Base-by-base conservation (phyloP, 148 eudicot species). In the Rhododendron henanense region DNA sequence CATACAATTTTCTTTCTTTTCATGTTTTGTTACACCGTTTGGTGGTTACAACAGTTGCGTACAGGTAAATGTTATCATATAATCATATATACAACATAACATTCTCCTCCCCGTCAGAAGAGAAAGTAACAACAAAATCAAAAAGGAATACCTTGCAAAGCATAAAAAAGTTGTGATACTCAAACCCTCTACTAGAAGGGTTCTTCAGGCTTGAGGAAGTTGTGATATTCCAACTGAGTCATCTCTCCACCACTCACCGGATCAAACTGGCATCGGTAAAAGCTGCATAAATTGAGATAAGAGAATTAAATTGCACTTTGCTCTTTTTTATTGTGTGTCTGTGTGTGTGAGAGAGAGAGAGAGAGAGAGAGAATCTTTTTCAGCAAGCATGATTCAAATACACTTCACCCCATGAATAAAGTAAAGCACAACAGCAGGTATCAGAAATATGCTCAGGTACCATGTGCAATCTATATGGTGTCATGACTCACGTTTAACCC, bases 181-280 rank as follows among this genome's bases (percentile, higher is more conserved):
- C 45, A 57, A 83, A 57, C 80, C 85, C 79, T 67, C 31, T 78
- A 65, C 90, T 87, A 95, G 59, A 93, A 91, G 25, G 96, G 91
- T 88, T 95, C 98, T 83, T 96, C 95, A 18, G 96, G 94, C 90
- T 96, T 93, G 83, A 95, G 90, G 86, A 95, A 92, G 92, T 93
- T 96, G 91, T 92, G 96, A 90, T 92, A 92, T 91, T 96, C 99
- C 91, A 96, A 78, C 82, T 92, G 95, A 55, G 91, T 93, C 99
- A 96, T 96, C 92, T 96, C 99, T 84, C 99, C 99, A 31, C 98
- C 99, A 85, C 83, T 90, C 69, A 81, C 90, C 10, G 99, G 95
- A 85, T 96, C 96, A 82, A 93, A 96, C 77, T 92, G 89, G 89
- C 98, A 96, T 3, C 98, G 93, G 57, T 95, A 96, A 84, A 96